Evolutionary conservation across 2,329 filamentous ascomycete genomes (phyloP).

Genomic region (Diplodia mutila): DNA sequence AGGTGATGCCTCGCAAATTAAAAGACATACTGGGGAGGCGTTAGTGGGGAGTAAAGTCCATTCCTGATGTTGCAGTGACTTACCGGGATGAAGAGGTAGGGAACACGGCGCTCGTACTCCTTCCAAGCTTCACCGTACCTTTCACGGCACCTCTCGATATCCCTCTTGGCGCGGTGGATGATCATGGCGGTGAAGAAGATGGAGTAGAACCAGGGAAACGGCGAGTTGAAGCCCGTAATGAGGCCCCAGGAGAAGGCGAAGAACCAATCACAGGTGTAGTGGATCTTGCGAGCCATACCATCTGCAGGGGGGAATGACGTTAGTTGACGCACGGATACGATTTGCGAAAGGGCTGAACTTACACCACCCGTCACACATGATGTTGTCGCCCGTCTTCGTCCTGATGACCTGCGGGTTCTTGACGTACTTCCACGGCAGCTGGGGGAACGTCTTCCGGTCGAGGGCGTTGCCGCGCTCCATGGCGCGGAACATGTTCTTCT

Average conservation of each 20-base stretch:
- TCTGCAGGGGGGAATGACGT: slow-evolving; percentile 43
- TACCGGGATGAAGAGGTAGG: slow-evolving; percentile 77
- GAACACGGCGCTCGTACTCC: slow-evolving; percentile 74
- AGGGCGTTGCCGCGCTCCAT: slow-evolving; percentile 66
- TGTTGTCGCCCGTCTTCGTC: slow-evolving; percentile 69
- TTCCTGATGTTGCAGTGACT: slow-evolving; percentile 33
- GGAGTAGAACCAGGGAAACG: slow-evolving; percentile 83
- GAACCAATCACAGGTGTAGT: slow-evolving; percentile 77
- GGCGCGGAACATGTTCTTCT: slow-evolving; percentile 90
- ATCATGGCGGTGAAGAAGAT: slow-evolving; percentile 78
- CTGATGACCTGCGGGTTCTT: slow-evolving; percentile 75
- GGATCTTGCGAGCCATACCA: slow-evolving; percentile 71
- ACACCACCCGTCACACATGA: slow-evolving; percentile 80
- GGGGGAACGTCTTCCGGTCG: slow-evolving; percentile 75
- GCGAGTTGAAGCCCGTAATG: slow-evolving; percentile 74
- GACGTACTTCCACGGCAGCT: slow-evolving; percentile 79
- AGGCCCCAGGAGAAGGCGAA: slow-evolving; percentile 76
- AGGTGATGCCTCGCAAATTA: too few relatives aligned
- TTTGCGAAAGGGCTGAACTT: slow-evolving; percentile 4
- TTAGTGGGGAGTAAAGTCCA: too few relatives aligned
- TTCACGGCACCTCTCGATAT: slow-evolving; percentile 70
- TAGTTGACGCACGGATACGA: too few relatives aligned
- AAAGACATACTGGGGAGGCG: too few relatives aligned
- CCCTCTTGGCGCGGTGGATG: slow-evolving; percentile 70
- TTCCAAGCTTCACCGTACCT: slow-evolving; percentile 79